Evolutionary conservation across 2,329 filamentous ascomycete genomes (phyloP), one percentile per base, ranked within the genome.

Genomic region (Penicillium sp.): DNA sequence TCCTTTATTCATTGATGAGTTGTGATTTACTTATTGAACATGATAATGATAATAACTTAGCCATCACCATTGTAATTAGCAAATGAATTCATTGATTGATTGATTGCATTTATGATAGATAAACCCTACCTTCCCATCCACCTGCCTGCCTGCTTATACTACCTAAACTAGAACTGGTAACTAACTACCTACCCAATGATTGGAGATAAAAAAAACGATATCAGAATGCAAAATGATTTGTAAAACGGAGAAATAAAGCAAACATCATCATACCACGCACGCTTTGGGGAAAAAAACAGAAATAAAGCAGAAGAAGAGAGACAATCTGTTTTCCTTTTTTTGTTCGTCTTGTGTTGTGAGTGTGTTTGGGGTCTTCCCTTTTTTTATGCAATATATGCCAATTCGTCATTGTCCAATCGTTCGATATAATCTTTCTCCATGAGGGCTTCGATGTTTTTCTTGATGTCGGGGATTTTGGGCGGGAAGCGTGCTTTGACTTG

Each of bases 361-460:
- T 12, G 5, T 33, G 28, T 33, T 12, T 7, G 28, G 28, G 5
- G 5, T 28, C 35, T 40, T 40, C 3, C 9, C n/a, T 18, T 3
- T 40, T 40, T 60, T 83, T 83, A 97, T 66, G 93, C 93, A 63
- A 97, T 85, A 74, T 97, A 97, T 57, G 93, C 91, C 59, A 99
- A 83, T 70, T 97, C 91, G 68, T 97, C 94, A 55, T 90, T 91
- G 48, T 97, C 94, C 58, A 97, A 78, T 57, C 94, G 90, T 80
- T 99, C 94, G 49, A 99, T 84, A 68, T 99, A 99, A 74, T 99
- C 94, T 81, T 99, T 99, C 80, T 99, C 94, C 62, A 99, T 87
- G 42, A 99, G 82, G 62, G 96, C 96, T 75, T 99, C 94, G 71
- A 99, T 97, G 75, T 94, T 97, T 79, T 97, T 99, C 81, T 99